Conservation (phyloP, 345 rosid genomes). For the Eucalyptus regnans region DNA sequence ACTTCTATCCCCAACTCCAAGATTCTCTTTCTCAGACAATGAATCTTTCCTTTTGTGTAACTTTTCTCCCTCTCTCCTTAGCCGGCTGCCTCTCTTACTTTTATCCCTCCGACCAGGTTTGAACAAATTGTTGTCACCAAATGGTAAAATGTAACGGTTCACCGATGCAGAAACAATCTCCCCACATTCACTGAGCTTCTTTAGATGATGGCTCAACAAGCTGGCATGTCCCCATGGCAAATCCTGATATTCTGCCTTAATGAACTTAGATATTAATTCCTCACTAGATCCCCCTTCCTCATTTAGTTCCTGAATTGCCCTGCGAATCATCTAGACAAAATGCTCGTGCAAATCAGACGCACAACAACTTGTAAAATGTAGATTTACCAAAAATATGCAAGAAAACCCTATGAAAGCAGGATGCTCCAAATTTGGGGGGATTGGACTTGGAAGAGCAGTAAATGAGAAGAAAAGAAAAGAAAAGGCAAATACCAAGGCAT, state of each 20-base stretch:
- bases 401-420: not conserved
- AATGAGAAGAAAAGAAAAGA: not conserved
- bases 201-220: constrained; percentile 18
- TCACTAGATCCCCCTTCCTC: constrained; percentile 18
- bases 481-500: not conserved
- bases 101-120: not conserved
- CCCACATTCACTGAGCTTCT: constrained; percentile 9
- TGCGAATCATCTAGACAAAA: constrained; percentile 17
- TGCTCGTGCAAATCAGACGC: not conserved
- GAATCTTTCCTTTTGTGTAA: not conserved
- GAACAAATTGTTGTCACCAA: not conserved
- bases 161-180: constrained; percentile 15
- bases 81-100: not conserved
- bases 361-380: not conserved
- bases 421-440: not conserved
- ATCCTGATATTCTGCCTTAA: constrained; percentile 2
- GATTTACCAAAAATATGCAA: not conserved
- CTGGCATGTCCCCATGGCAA: constrained; percentile 26
- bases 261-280: constrained; percentile 12
- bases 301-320: constrained; percentile 16
- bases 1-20: not conserved
- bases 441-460: not conserved
- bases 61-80: not conserved
- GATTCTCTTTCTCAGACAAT: not conserved
- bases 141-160: constrained; percentile 10